Evolutionary conservation across 2,329 filamentous ascomycete species (phyloP).

Genomic region (Trichoderma sp.): DNA sequence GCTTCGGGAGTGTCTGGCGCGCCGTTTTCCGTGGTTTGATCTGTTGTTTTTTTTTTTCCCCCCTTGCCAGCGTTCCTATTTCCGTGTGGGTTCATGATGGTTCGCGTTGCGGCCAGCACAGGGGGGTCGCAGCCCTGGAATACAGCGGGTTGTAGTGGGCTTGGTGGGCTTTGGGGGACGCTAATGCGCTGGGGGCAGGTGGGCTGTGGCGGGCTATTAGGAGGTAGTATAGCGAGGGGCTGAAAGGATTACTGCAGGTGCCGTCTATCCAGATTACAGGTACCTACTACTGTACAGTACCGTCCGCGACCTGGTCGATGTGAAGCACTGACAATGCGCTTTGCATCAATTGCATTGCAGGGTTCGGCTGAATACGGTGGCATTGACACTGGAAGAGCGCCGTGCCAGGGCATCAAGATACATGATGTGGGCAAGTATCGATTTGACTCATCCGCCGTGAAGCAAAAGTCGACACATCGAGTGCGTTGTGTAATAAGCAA

Average conservation of each 20-base stretch:
- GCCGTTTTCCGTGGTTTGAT: neutral
- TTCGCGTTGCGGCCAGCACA: neutral
- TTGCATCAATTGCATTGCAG: neutral
- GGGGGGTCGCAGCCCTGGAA: neutral
- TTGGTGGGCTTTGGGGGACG: neutral
- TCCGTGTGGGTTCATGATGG: neutral
- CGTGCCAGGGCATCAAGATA: neutral
- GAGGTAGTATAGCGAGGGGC: neutral
- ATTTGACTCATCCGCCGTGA: neutral
- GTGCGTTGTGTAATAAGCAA: neutral
- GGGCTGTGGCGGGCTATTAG: constrained; percentile 4
- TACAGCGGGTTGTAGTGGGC: neutral
- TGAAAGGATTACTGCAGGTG: neutral
- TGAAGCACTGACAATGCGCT: neutral
- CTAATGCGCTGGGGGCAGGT: constrained; percentile 7
- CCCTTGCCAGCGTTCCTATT: no score
- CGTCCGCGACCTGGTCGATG: no score
- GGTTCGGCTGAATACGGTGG: neutral
- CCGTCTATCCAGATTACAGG: no score
- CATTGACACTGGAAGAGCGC: neutral
- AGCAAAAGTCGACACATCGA: neutral
- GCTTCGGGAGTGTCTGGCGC: no score
- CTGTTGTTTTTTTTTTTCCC: neutral
- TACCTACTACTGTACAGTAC: no score
- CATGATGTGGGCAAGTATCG: neutral